Conservation (phyloP, 2,329 filamentous ascomycete species). For the Stachybotrys echinatus region DNA sequence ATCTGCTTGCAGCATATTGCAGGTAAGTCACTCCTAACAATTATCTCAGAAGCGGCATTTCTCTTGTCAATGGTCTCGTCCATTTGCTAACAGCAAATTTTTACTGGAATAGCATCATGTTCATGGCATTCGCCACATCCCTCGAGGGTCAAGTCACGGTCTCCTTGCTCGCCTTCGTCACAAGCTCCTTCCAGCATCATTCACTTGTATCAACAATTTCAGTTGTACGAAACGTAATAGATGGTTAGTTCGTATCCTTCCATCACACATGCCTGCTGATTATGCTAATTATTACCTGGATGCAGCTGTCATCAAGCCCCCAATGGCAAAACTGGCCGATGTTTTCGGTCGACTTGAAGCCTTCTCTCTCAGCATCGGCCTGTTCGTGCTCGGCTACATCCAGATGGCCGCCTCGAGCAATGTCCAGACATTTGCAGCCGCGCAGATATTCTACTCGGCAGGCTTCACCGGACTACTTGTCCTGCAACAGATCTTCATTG, state of each 20-base stretch:
- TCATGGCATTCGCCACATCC: slow-evolving; percentile 14
- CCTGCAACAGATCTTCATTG: slow-evolving; percentile 59
- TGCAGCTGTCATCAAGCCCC: slow-evolving; percentile 10
- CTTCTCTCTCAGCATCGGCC: slow-evolving; percentile 46
- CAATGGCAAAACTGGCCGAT: slow-evolving; percentile 55
- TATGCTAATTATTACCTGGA: not conserved
- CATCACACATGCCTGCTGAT: no score
- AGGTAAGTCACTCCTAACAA: slow-evolving; percentile 2
- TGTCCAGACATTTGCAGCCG: slow-evolving; percentile 46
- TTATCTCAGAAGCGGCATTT: no score
- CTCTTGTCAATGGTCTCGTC: no score
- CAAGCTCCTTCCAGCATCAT: slow-evolving; percentile 33
- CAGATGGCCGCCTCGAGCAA: slow-evolving; percentile 50
- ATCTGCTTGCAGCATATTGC: slow-evolving; percentile 8
- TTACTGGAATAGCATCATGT: slow-evolving; percentile 13
- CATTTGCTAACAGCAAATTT: no score
- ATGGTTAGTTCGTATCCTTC: not conserved
- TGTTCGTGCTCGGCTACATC: slow-evolving; percentile 52
- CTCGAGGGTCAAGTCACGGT: slow-evolving; percentile 14
- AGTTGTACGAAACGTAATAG: slow-evolving; percentile 38
- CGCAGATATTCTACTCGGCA: slow-evolving; percentile 57
- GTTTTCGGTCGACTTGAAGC: slow-evolving; percentile 58
- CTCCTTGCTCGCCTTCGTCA: slow-evolving; percentile 16
- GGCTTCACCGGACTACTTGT: slow-evolving; percentile 54
- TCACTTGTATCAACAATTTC: slow-evolving; percentile 39